Conservation (phyloP, 1,284 basidiomycete genomes). For the Microbotryum silenes-acaulis region DNA sequence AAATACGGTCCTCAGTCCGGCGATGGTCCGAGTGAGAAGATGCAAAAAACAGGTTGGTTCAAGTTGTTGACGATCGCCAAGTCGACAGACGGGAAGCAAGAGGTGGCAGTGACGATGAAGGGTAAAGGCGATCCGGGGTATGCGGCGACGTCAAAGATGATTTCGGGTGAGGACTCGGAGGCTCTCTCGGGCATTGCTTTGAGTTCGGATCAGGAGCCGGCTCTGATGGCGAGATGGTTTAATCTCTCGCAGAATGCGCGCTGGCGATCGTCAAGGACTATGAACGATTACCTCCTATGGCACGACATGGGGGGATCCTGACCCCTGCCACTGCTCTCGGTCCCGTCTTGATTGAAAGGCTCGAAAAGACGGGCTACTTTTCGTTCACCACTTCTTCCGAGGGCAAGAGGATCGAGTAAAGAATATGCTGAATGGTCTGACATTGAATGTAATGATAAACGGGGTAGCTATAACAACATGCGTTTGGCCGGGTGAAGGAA, state of each 20-base stretch:
- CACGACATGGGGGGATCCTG: conserved; percentile 33
- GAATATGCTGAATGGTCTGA: not conserved
- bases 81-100: conserved; percentile 27
- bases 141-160: conserved; percentile 30
- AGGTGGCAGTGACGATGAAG: conserved; percentile 26
- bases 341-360: conserved; percentile 27
- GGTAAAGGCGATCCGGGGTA: conserved; percentile 36
- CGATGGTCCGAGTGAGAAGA: conserved; percentile 28
- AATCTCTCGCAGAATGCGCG: conserved; percentile 20
- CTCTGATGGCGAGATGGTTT: too few relatives aligned
- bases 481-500: too few relatives aligned
- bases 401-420: not conserved
- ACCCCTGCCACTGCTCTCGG: conserved; percentile 34
- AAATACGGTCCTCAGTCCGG: conserved; percentile 33
- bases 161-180: conserved; percentile 6
- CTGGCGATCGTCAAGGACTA: conserved; percentile 32
- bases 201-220: too few relatives aligned
- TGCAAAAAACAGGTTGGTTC: conserved; percentile 33
- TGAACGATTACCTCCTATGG: conserved; percentile 33
- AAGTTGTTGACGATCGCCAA: conserved; percentile 31
- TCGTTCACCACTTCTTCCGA: conserved; percentile 16
- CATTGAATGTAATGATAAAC: too few relatives aligned
- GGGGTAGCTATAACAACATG: too few relatives aligned
- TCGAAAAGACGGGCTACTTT: conserved; percentile 30
- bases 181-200: too few relatives aligned